phyloP scores from a whole-genome alignment of 2,329 filamentous ascomycete species.

The Conoideocrella luteorostrata region DNA sequence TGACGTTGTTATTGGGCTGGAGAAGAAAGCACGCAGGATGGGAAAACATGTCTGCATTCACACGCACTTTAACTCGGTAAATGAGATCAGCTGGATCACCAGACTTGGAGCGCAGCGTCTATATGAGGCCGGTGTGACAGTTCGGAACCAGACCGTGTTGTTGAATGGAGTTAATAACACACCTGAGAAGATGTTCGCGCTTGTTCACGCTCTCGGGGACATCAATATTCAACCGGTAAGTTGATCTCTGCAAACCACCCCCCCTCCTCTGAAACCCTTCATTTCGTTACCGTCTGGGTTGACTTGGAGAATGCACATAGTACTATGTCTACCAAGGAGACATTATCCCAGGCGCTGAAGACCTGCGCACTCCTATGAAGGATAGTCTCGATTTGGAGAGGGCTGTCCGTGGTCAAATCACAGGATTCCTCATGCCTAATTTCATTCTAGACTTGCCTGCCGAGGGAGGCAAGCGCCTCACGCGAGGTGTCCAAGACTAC shows the following conservation, averaged over 20 bases:
- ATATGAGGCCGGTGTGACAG: conserved; percentile 1
- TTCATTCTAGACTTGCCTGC: not conserved
- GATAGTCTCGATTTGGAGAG: not conserved
- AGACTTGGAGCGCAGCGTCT: not conserved
- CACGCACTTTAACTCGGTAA: not conserved
- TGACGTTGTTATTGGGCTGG: not conserved
- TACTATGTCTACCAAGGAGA: not conserved
- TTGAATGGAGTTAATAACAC: not conserved
- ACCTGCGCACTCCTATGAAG: not conserved
- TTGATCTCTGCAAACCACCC: not conserved
- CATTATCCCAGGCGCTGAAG: not conserved
- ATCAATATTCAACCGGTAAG: not conserved
- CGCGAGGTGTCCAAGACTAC: not conserved
- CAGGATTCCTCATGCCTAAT: not conserved
- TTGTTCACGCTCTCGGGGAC: not conserved
- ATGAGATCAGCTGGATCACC: not conserved
- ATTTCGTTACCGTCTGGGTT: not conserved
- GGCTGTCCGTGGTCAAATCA: not conserved
- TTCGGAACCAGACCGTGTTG: conserved; percentile 1
- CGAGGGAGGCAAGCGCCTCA: not conserved
- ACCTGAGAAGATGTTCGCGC: not conserved
- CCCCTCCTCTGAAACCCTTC: no score
- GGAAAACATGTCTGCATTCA: not conserved
- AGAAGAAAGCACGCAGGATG: not conserved
- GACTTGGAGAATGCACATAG: not conserved